phyloP scores from a whole-genome alignment of 2,329 filamentous ascomycete species.

The Tothia fuscella region DNA sequence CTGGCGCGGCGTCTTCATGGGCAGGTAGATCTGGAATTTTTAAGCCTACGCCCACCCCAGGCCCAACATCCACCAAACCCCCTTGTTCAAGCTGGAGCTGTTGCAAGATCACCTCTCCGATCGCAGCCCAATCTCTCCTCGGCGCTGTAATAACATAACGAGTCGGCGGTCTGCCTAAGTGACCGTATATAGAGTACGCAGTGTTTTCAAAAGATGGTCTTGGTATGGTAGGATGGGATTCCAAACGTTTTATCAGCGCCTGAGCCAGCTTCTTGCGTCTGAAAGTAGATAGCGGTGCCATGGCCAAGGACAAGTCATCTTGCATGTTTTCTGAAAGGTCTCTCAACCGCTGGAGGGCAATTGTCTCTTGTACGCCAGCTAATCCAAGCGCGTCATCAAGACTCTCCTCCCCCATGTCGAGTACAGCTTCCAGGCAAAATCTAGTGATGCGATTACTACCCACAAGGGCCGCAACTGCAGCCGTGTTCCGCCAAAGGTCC shows the following conservation, averaged over 20 bases:
- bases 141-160: constrained; percentile 2
- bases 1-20: constrained; percentile 28
- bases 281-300: constrained; percentile 37
- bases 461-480: constrained; percentile 44
- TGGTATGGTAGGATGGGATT: constrained; percentile 39
- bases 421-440: constrained; percentile 51
- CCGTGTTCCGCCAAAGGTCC: constrained; percentile 50
- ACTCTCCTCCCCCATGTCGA: constrained; percentile 49
- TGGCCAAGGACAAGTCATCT: constrained; percentile 43
- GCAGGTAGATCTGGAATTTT: constrained; percentile 1
- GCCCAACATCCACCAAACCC: constrained; percentile 7
- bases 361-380: constrained; percentile 45
- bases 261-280: constrained; percentile 36
- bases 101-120: constrained; percentile 10
- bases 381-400: constrained; percentile 41
- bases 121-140: constrained; percentile 7
- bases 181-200: not conserved
- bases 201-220: constrained; percentile 21
- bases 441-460: constrained; percentile 46
- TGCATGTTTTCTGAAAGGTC: constrained; percentile 37
- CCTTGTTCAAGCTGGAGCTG: constrained; percentile 1
- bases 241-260: constrained; percentile 40
- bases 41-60: constrained; percentile 7
- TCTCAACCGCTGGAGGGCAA: constrained; percentile 40
- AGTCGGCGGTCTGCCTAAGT: constrained; percentile 7